A percentile compares a stretch with the other conserved stretches of the same genome.
Evolutionary conservation across 1,284 basidiomycete species (phyloP).

Genomic region (Malassezia yamatoensis): DNA sequence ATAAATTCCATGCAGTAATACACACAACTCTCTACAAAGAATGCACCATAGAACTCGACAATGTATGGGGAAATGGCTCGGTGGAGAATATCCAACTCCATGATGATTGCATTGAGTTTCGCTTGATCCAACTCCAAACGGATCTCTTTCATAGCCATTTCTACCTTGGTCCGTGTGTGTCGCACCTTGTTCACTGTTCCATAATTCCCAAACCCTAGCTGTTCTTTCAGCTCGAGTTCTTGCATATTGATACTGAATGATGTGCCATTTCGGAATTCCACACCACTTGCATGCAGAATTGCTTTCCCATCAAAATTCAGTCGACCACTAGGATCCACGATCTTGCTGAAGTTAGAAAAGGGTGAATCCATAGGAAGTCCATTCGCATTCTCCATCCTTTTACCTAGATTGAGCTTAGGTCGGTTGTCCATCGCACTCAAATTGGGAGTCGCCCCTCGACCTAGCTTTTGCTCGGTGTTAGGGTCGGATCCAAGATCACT

Average conservation of each 20-base stretch:
- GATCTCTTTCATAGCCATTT: slow-evolving; percentile 99
- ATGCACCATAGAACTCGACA: slow-evolving; percentile 96
- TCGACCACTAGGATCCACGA: slow-evolving; percentile 90
- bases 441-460: not conserved
- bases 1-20: slow-evolving; percentile 99
- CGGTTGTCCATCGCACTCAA: not conserved
- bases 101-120: slow-evolving; percentile 89
- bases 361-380: slow-evolving; percentile 52
- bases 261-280: slow-evolving; percentile 85
- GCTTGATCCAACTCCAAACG: slow-evolving; percentile 89
- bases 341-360: slow-evolving; percentile 85
- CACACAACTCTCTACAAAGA: slow-evolving; percentile 95
- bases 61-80: slow-evolving; percentile 81
- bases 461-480: slow-evolving; percentile 6
- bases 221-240: slow-evolving; percentile 72
- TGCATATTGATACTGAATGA: slow-evolving; percentile 93
- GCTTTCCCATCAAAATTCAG: slow-evolving; percentile 91
- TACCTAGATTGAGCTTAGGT: slow-evolving; percentile 4
- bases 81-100: slow-evolving; percentile 95
- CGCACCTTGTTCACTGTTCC: slow-evolving; percentile 91
- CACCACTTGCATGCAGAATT: slow-evolving; percentile 77
- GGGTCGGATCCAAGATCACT: slow-evolving; percentile 28
- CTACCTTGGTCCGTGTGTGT: slow-evolving; percentile 84
- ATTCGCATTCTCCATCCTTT: not conserved
- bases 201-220: slow-evolving; percentile 91